Evolutionary conservation across 2,329 filamentous ascomycete genomes (phyloP).

Genomic region (Raffaelea deltoideospora): DNA sequence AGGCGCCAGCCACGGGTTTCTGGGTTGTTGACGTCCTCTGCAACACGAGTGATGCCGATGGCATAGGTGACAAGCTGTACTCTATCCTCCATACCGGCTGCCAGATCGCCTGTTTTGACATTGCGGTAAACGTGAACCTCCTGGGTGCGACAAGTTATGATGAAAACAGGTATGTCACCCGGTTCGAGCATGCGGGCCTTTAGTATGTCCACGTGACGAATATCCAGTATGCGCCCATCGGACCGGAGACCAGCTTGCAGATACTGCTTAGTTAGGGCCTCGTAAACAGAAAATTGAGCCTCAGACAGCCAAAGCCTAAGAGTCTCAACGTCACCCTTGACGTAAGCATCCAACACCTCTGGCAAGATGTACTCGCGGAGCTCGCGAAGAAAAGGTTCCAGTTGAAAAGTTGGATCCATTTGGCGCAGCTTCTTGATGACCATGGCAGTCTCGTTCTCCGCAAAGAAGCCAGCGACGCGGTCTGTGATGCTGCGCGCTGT

Average conservation of each 20-base stretch:
- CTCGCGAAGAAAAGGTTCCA: conserved; percentile 87
- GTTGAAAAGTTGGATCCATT: conserved; percentile 89
- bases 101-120: conserved; percentile 74
- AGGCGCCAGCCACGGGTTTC: conserved; percentile 94
- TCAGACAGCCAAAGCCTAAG: conserved; percentile 92
- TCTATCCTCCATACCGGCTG: conserved; percentile 96
- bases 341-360: conserved; percentile 93
- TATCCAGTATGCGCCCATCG: conserved; percentile 89
- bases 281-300: conserved; percentile 91
- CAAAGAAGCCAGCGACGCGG: conserved; percentile 86
- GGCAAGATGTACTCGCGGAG: conserved; percentile 96
- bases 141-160: conserved; percentile 90
- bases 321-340: conserved; percentile 85
- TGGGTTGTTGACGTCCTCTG: conserved; percentile 92
- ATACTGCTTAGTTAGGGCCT: conserved; percentile 93
- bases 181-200: conserved; percentile 69
- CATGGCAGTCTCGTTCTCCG: conserved; percentile 93
- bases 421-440: conserved; percentile 96
- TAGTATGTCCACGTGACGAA: conserved; percentile 81
- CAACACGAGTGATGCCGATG: conserved; percentile 84
- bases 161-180: conserved; percentile 85
- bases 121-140: conserved; percentile 97
- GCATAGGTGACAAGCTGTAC: conserved; percentile 97
- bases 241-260: conserved; percentile 85
- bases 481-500: conserved; percentile 92